Evolutionary conservation across 805 yeast species (phyloP).

Genomic region (Yarrowia divulgata): DNA sequence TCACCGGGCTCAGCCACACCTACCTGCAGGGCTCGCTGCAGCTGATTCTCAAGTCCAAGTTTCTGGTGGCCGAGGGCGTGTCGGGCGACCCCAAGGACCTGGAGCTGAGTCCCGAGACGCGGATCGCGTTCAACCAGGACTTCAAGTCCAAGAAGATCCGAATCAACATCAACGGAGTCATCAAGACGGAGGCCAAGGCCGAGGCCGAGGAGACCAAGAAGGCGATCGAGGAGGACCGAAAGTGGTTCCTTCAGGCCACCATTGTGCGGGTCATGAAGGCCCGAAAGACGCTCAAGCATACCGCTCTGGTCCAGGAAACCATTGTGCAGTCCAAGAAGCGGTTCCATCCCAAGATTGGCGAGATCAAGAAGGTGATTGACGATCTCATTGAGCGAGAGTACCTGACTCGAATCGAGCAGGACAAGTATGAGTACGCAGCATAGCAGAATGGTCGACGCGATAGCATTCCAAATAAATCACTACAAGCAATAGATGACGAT

Average conservation of each 20-base stretch:
- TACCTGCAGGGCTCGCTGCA: slow-evolving; percentile 76
- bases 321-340: slow-evolving; percentile 82
- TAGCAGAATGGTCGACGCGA: slow-evolving; percentile 45
- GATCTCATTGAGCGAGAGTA: slow-evolving; percentile 85
- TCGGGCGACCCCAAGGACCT: slow-evolving; percentile 49
- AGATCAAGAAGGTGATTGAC: slow-evolving; percentile 86
- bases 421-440: slow-evolving; percentile 82
- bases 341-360: slow-evolving; percentile 84
- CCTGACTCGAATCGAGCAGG: slow-evolving; percentile 74
- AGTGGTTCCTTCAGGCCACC: slow-evolving; percentile 86
- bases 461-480: too few relatives aligned
- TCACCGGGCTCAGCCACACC: slow-evolving; percentile 71
- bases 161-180: slow-evolving; percentile 72
- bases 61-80: slow-evolving; percentile 71
- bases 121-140: slow-evolving; percentile 74
- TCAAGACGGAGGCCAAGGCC: slow-evolving; percentile 64
- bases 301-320: slow-evolving; percentile 83
- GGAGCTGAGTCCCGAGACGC: slow-evolving; percentile 56
- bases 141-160: slow-evolving; percentile 85
- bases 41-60: slow-evolving; percentile 79
- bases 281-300: slow-evolving; percentile 78
- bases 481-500: too few relatives aligned
- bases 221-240: slow-evolving; percentile 86
- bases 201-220: slow-evolving; percentile 77
- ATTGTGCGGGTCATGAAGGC: slow-evolving; percentile 98